Evolutionary conservation across 331 rosid species (phyloP), one percentile per base, ranked within the genome.

Genomic region (Telfairia occidentalis): DNA sequence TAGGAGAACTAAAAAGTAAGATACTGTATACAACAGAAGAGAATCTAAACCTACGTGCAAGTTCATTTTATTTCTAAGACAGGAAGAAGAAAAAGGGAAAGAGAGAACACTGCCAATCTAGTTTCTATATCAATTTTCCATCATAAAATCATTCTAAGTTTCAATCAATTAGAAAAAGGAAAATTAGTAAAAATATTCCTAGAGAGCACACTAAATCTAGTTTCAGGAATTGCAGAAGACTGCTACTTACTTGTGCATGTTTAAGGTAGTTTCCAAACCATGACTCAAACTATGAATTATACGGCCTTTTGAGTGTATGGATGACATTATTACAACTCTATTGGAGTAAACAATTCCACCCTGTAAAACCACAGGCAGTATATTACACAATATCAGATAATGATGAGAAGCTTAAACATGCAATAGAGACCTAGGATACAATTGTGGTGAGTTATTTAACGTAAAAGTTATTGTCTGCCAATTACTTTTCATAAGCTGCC

Each of bases 301-400:
- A 86, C 74, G 67, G 82, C 86, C 79, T 82, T 90, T 89, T 70
- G 92, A 89, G 71, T 81, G 79, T 75, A 86, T 55, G 75, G 92
- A 89, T 11, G 98, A 85, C 92, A 90, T 80, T 42, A 90, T 71
- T 57, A 89, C 59, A 79, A 92, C 87, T 78, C 83, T 77, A 82
- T 92, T 92, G 49, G 97, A 87, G 88, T 92, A 92, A 78, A 92
- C 87, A 76, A 92, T 71, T 72, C 98, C 98, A 52, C 97, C 98
- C 96, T 90, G 92, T 50, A 83, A 83, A 81, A 77, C 82, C 43
- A 38, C 46, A 79, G 18, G 55, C 67, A 81, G 23, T 69, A 53
- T 8, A 4, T 73, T 18, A 49, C 66, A 38, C 52, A 21, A 82
- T 79, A 49, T 18, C 67, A 54, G 40, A 49, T 42, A 77, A 54